Evolutionary conservation across 225 moss, liverwort and hornwort species (phyloP), one percentile per base, ranked within the genome.

Genomic region (Thuidium tamariscinum): DNA sequence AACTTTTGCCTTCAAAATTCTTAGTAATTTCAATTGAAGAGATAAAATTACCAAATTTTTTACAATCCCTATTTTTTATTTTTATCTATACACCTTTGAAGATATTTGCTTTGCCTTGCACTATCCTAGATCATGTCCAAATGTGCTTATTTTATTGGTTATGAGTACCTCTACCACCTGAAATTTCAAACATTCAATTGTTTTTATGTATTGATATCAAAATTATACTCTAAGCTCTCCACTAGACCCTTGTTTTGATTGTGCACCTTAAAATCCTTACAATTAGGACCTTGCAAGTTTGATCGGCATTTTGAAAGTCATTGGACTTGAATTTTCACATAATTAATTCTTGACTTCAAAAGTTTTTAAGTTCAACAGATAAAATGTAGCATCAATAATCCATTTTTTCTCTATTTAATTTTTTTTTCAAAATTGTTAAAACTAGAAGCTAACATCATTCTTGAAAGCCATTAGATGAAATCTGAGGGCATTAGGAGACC

Each of bases 291-390:
- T 64, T 18, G 3, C 10, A 19, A 65, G 19, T 10, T 0, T 0
- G 0, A 65, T 1, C 0, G 0, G 5, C 10, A 65, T n/a, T 36
- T 36, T 37, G 12, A 22, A 21, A 66, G 18, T 32, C 17, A 18
- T 3, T 54, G 5, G 20, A 36, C 1, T 0, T 11, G 0, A 66
- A 36, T 21, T 66, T 66, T 66, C 6, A 66, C 2, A n/a, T 6
- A 61, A 29, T 27, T 61, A n/a, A 6, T 23, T 23, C 2, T 13
- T 68, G 3, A 36, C 37, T 23, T 23, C 4, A 7, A 67, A 37
- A 20, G 7, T 22, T 39, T 7, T 39, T 1, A 67, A 23, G 7
- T 13, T 66, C 7, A 23, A 12, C 0, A 2, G 37, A 21, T 3
- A 36, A 17, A 23, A 68, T 66, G 22, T 23, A 22, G 13, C 0